These are phyloP conservation scores for Candida sojae DNA, from an alignment of 1,139 yeast genomes.

Conservation along the genomic window DNA sequence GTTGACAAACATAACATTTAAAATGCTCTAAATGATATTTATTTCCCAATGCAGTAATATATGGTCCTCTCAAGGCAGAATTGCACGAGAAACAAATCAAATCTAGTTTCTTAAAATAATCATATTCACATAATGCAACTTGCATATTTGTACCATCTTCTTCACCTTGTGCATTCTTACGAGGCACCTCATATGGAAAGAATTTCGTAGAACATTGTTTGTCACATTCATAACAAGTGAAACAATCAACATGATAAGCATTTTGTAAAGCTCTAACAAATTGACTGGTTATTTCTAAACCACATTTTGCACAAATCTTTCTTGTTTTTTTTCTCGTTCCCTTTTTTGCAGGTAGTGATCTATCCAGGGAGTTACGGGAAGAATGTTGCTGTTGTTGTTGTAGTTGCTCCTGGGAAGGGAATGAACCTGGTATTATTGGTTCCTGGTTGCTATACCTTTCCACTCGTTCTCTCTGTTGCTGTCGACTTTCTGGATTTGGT, in stretches of 20 bases:
- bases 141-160: constrained; percentile 36
- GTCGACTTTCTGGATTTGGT: constrained; percentile 15
- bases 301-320: constrained; percentile 63
- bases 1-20: constrained; percentile 84
- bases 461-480: background rate
- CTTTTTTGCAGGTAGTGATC: constrained; percentile 2
- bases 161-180: constrained; percentile 23
- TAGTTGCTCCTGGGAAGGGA: constrained; percentile 29
- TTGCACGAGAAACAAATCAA: constrained; percentile 84
- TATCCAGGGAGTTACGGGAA: constrained; percentile 1
- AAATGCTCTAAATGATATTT: constrained; percentile 96
- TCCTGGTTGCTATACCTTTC: background rate
- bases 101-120: constrained; percentile 83
- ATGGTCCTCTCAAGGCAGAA: constrained; percentile 86
- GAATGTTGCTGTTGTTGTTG: background rate
- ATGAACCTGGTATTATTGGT: background rate
- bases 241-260: constrained; percentile 85
- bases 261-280: constrained; percentile 81
- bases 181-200: constrained; percentile 53
- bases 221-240: constrained; percentile 81
- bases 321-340: constrained; percentile 24
- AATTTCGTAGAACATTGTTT: constrained; percentile 72
- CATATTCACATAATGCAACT: constrained; percentile 88
- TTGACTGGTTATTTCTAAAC: constrained; percentile 70
- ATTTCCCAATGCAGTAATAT: constrained; percentile 89